A percentile compares a stretch with the other conserved stretches of the same genome.
These are phyloP conservation scores for Phytopythium aichiense DNA, from an alignment of 352 stramenopile species.

Conservation along the genomic window DNA sequence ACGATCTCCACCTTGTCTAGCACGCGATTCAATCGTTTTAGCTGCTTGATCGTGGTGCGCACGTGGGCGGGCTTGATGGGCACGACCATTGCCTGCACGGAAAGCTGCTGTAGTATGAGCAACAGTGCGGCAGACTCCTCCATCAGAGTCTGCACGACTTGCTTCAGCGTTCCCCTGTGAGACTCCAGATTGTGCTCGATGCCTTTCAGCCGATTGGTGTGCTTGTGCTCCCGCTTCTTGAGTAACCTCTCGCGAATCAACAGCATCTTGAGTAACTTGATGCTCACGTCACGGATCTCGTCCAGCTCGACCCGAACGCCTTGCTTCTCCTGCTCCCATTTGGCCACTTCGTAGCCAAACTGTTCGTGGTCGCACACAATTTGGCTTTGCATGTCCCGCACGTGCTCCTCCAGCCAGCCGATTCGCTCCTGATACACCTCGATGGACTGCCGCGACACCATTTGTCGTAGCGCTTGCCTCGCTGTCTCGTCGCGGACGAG, in stretches of 20 bases:
- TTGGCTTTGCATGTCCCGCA: slow-evolving; percentile 49
- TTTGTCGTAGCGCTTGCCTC: neutral
- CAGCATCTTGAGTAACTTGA: slow-evolving; percentile 65
- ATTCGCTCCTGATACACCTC: slow-evolving; percentile 43
- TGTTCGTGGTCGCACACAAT: slow-evolving; percentile 60
- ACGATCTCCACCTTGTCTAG: neutral
- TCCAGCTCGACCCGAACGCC: slow-evolving; percentile 43
- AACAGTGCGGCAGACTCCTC: slow-evolving; percentile 46
- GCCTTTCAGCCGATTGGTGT: slow-evolving; percentile 11
- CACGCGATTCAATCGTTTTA: slow-evolving; percentile 25
- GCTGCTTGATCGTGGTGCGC: slow-evolving; percentile 34
- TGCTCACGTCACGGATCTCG: slow-evolving; percentile 51
- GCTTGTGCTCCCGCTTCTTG: slow-evolving; percentile 41
- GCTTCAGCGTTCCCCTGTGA: slow-evolving; percentile 14
- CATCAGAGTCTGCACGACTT: slow-evolving; percentile 29
- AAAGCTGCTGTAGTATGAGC: slow-evolving; percentile 43
- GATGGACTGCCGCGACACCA: slow-evolving; percentile 10
- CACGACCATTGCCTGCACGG: slow-evolving; percentile 13
- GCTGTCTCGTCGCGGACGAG: neutral
- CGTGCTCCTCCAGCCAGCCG: slow-evolving; percentile 35
- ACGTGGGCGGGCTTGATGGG: slow-evolving; percentile 52
- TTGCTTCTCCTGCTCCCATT: slow-evolving; percentile 53
- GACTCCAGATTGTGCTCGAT: slow-evolving; percentile 15
- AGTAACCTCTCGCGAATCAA: slow-evolving; percentile 63
- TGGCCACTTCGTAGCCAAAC: slow-evolving; percentile 57